Evolutionary conservation across 805 yeast species (phyloP).

Genomic region (Danielia reshetovae): DNA sequence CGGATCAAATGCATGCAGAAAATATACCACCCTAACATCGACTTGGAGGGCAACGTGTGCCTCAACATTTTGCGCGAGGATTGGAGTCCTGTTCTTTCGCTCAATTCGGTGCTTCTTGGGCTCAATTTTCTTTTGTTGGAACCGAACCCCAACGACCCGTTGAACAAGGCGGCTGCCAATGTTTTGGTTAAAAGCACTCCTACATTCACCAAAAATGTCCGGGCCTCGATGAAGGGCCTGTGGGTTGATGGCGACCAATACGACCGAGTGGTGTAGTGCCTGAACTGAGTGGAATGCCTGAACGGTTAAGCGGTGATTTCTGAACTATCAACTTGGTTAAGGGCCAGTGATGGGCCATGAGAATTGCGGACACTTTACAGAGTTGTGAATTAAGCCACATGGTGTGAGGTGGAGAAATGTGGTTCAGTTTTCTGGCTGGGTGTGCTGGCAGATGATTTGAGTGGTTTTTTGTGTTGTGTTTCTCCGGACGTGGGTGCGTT

Average conservation of each 20-base stretch:
- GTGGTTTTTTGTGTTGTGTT: too few relatives aligned
- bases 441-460: too few relatives aligned
- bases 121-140: conserved; percentile 80
- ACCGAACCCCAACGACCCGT: conserved; percentile 89
- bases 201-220: conserved; percentile 55
- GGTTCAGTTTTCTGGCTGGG: too few relatives aligned
- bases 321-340: too few relatives aligned
- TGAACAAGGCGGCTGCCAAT: conserved; percentile 86
- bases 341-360: too few relatives aligned
- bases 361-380: too few relatives aligned
- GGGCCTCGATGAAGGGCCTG: conserved; percentile 69
- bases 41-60: conserved; percentile 85
- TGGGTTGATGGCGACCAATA: conserved; percentile 52
- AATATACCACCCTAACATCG: conserved; percentile 94
- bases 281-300: too few relatives aligned
- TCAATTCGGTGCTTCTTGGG: conserved; percentile 81
- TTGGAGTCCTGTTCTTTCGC: conserved; percentile 90
- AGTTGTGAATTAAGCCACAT: too few relatives aligned
- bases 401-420: too few relatives aligned
- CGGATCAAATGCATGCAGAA: conserved; percentile 65
- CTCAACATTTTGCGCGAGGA: conserved; percentile 88
- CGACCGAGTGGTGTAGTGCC: conserved; percentile 49
- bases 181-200: conserved; percentile 33
- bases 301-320: too few relatives aligned
- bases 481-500: too few relatives aligned